phyloP scores from a whole-genome alignment of 805 yeast genomes.

The Starmerella bombicola region DNA sequence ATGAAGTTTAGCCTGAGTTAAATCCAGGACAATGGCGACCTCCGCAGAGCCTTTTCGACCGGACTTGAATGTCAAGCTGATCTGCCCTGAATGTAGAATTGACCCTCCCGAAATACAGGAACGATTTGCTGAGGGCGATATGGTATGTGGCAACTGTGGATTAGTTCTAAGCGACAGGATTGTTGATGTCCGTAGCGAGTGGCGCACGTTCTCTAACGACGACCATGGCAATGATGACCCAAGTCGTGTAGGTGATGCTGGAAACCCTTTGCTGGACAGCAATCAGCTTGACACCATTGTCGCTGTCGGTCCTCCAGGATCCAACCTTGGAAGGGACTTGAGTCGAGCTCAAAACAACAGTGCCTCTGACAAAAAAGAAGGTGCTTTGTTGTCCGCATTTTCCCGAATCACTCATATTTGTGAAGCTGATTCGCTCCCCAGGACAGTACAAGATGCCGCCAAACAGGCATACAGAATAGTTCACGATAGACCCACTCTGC shows the following conservation, averaged over 20 bases:
- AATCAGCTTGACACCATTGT: slow-evolving; percentile 88
- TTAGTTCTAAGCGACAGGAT: slow-evolving; percentile 81
- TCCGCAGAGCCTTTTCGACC: slow-evolving; percentile 22
- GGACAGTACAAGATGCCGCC: slow-evolving; percentile 93
- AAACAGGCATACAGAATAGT: slow-evolving; percentile 90
- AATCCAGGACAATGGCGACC: slow-evolving; percentile 2
- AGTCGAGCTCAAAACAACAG: slow-evolving; percentile 81
- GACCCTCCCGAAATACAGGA: slow-evolving; percentile 93
- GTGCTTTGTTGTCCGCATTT: slow-evolving; percentile 77
- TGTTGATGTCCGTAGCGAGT: slow-evolving; percentile 91
- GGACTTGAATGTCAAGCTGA: slow-evolving; percentile 69
- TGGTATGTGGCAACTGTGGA: slow-evolving; percentile 97
- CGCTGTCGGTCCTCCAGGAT: slow-evolving; percentile 73
- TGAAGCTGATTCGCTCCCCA: slow-evolving; percentile 89
- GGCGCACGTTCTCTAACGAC: slow-evolving; percentile 97
- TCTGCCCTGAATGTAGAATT: slow-evolving; percentile 93
- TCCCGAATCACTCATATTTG: slow-evolving; percentile 89
- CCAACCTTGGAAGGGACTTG: slow-evolving; percentile 76
- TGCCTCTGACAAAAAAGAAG: slow-evolving; percentile 75
- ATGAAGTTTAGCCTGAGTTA: too few species aligned
- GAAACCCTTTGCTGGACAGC: slow-evolving; percentile 81
- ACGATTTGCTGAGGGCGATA: slow-evolving; percentile 92
- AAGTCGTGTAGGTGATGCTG: slow-evolving; percentile 97
- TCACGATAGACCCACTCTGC: slow-evolving; percentile 69
- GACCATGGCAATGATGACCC: slow-evolving; percentile 98